Percentiles rank a stretch among this genome's conserved stretches.
These are phyloP conservation scores for Candida maltosa DNA, from an alignment of 805 yeast species.

Conservation along the genomic window DNA sequence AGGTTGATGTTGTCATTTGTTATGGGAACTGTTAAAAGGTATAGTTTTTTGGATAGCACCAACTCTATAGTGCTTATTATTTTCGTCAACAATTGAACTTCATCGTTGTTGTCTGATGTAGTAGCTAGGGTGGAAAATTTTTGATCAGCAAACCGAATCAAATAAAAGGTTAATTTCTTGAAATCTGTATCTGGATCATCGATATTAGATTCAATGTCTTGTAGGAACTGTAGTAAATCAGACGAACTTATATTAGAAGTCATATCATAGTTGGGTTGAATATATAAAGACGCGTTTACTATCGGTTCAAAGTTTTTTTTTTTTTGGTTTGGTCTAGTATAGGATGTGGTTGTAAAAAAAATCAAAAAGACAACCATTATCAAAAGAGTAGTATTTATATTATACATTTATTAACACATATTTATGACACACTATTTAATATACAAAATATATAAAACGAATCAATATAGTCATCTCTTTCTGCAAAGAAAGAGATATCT, in stretches of 20 bases:
- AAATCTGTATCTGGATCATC: conserved; percentile 33
- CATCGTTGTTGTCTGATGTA: conserved; percentile 6
- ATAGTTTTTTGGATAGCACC: conserved; percentile 27
- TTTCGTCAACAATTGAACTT: conserved; percentile 14
- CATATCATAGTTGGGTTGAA: no score
- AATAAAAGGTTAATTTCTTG: conserved; percentile 28
- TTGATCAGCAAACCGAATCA: conserved; percentile 29
- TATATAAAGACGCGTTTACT: no score
- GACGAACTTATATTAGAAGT: conserved; percentile 19
- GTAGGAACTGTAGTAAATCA: conserved; percentile 30
- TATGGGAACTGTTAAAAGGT: conserved; percentile 18
- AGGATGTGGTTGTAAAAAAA: no score
- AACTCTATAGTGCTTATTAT: conserved; percentile 29
- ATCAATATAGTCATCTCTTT: no score
- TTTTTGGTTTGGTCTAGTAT: no score
- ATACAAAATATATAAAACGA: no score
- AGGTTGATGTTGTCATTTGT: conserved; percentile 7
- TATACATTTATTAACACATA: no score
- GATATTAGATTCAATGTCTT: conserved; percentile 31
- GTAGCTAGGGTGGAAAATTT: conserved; percentile 11
- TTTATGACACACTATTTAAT: no score
- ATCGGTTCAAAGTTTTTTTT: no score
- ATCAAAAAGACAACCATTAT: no score
- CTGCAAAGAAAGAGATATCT: no score
- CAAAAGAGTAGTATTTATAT: no score